Conservation (phyloP, 1,284 basidiomycete species). For the Moesziomyces sp. region DNA sequence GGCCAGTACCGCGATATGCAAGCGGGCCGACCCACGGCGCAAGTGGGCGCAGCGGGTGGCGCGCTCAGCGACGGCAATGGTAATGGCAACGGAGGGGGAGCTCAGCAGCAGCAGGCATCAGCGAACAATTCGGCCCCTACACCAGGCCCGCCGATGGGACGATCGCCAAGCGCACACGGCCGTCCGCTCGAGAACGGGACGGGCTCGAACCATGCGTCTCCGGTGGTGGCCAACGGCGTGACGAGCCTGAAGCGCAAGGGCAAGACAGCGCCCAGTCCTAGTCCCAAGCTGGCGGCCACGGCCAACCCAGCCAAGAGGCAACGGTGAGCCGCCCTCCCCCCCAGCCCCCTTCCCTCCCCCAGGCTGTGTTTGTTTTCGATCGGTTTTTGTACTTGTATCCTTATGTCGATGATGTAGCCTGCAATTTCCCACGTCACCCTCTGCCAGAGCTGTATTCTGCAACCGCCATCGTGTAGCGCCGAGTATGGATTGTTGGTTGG, state of each 20-base stretch:
- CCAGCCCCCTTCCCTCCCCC: no score
- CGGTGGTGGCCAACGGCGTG: slow-evolving; percentile 26
- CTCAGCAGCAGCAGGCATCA: slow-evolving; percentile 4
- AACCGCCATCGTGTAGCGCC: no score
- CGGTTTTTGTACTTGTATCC: slow-evolving; percentile 6
- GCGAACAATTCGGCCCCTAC: slow-evolving; percentile 10
- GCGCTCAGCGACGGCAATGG: neutral
- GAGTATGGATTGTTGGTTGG: no score
- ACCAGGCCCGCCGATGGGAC: slow-evolving; percentile 24
- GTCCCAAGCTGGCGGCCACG: slow-evolving; percentile 34
- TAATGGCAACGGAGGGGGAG: slow-evolving; percentile 2
- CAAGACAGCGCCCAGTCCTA: slow-evolving; percentile 45
- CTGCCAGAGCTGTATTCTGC: no score
- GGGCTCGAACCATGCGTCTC: slow-evolving; percentile 34
- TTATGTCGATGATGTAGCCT: neutral
- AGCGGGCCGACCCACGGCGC: slow-evolving; percentile 16
- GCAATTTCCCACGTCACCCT: neutral
- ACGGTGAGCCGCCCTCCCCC: slow-evolving; percentile 10
- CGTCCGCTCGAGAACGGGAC: slow-evolving; percentile 20
- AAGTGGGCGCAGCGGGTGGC: slow-evolving; percentile 10
- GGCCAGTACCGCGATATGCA: slow-evolving; percentile 45
- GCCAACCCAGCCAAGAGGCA: slow-evolving; percentile 42
- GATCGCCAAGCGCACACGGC: slow-evolving; percentile 38
- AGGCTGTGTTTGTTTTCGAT: neutral
- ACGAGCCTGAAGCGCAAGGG: slow-evolving; percentile 37